Conservation (phyloP, 2,329 filamentous ascomycete genomes). For the Aspergillus sp. region DNA sequence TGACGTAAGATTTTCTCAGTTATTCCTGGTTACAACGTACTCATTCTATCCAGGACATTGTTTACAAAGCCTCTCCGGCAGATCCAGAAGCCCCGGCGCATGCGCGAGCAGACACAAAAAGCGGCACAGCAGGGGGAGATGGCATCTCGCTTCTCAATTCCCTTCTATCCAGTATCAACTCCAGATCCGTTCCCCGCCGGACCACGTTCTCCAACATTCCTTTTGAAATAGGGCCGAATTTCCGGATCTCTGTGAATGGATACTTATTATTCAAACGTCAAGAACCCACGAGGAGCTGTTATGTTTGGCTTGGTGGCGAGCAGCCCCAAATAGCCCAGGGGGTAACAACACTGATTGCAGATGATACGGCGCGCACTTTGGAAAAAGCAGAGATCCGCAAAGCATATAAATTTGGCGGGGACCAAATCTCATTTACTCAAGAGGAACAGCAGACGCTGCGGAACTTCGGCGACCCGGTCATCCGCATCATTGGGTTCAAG, state of each 20-base stretch:
- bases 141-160: conserved; percentile 72
- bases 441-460: conserved; percentile 74
- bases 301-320: conserved; percentile 82
- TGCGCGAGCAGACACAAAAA: conserved; percentile 41
- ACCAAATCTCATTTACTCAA: conserved; percentile 74
- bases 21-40: not conserved
- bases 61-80: conserved; percentile 65
- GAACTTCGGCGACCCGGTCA: conserved; percentile 70
- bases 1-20: conserved; percentile 53
- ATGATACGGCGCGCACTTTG: conserved; percentile 67
- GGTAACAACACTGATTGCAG: conserved; percentile 65
- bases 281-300: conserved; percentile 70
- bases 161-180: conserved; percentile 79
- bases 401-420: conserved; percentile 91
- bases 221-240: conserved; percentile 73
- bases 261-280: conserved; percentile 85
- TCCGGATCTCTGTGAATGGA: conserved; percentile 85
- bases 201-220: conserved; percentile 80
- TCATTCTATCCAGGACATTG: conserved; percentile 59
- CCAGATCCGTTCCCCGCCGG: conserved; percentile 76
- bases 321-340: conserved; percentile 69
- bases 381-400: conserved; percentile 78
- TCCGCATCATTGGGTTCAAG: conserved; percentile 93
- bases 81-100: conserved; percentile 60
- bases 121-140: conserved; percentile 60